A percentile compares a stretch with the other conserved stretches of the same genome.
phyloP scores from a whole-genome alignment of 1,139 yeast species.

The Nakaseomyces glabratus region DNA sequence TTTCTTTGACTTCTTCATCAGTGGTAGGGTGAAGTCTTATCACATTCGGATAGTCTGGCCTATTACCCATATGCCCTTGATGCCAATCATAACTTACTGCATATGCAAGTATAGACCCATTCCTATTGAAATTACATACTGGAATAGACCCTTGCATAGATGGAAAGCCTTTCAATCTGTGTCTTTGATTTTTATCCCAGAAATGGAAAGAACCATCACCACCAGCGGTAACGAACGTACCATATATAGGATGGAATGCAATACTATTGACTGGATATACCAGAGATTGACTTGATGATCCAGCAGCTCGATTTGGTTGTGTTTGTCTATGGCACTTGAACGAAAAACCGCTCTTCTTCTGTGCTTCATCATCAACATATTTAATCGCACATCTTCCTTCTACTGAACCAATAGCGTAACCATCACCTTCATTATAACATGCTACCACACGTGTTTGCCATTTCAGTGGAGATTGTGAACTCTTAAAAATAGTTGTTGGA shows the following conservation, averaged over 20 bases:
- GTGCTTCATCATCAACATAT: slow-evolving; percentile 77
- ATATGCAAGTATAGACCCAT: slow-evolving; percentile 81
- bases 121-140: slow-evolving; percentile 70
- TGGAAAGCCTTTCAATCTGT: slow-evolving; percentile 76
- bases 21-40: slow-evolving; percentile 77
- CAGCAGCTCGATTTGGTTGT: slow-evolving; percentile 30
- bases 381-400: slow-evolving; percentile 98
- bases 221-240: slow-evolving; percentile 91
- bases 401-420: slow-evolving; percentile 85
- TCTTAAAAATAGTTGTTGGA: slow-evolving; percentile 77
- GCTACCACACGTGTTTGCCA: slow-evolving; percentile 79
- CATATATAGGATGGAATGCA: slow-evolving; percentile 79
- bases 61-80: slow-evolving; percentile 73
- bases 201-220: slow-evolving; percentile 88
- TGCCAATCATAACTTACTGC: slow-evolving; percentile 95
- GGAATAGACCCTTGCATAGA: slow-evolving; percentile 65
- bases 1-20: slow-evolving; percentile 81
- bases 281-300: slow-evolving; percentile 36
- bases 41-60: slow-evolving; percentile 63
- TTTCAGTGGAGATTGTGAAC: slow-evolving; percentile 70
- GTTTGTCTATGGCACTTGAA: slow-evolving; percentile 81
- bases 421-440: slow-evolving; percentile 85
- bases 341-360: slow-evolving; percentile 65
- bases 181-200: slow-evolving; percentile 95
- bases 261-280: slow-evolving; percentile 77